Evolutionary conservation across 1,139 yeast species (phyloP).

Genomic region (Kodamaea fungicola): DNA sequence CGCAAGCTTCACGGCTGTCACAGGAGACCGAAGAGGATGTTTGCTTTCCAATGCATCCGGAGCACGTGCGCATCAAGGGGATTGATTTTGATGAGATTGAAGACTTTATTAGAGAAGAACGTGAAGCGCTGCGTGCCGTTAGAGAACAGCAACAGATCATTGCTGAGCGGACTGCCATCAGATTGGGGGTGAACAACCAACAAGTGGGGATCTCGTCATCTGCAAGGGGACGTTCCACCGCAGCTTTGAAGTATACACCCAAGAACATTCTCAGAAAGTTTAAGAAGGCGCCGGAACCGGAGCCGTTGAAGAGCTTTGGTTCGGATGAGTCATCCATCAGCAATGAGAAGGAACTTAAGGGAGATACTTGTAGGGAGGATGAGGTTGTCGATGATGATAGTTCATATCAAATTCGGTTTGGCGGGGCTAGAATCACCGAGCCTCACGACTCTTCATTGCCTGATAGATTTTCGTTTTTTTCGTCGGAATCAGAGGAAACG

Average conservation of each 20-base stretch:
- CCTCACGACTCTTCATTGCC: conserved; percentile 17
- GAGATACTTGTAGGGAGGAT: not conserved
- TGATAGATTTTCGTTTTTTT: conserved; percentile 80
- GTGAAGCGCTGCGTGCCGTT: conserved; percentile 25
- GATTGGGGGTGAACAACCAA: conserved; percentile 9
- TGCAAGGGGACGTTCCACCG: conserved; percentile 21
- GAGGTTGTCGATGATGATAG: conserved; percentile 8
- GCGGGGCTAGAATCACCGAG: conserved; percentile 26
- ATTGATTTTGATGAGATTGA: conserved; percentile 79
- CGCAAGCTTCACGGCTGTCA: conserved; percentile 68
- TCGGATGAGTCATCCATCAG: conserved; percentile 4
- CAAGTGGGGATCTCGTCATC: conserved; percentile 18
- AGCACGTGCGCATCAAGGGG: conserved; percentile 65
- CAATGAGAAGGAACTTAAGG: conserved; percentile 1
- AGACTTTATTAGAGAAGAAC: conserved; percentile 61
- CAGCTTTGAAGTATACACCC: conserved; percentile 65
- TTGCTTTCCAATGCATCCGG: conserved; percentile 88
- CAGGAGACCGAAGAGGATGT: conserved; percentile 96
- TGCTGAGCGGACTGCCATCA: conserved; percentile 28
- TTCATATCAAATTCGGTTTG: conserved; percentile 28
- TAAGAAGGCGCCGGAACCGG: not conserved
- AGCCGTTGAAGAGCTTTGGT: not conserved
- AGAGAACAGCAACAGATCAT: conserved; percentile 30
- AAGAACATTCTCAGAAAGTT: conserved; percentile 30
- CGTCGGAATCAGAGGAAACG: conserved; percentile 79